A percentile compares a stretch with the other conserved stretches of the same genome.
These are phyloP conservation scores for Saccharomycopsis schoenii DNA, from an alignment of 805 yeast species.

Conservation along the genomic window DNA sequence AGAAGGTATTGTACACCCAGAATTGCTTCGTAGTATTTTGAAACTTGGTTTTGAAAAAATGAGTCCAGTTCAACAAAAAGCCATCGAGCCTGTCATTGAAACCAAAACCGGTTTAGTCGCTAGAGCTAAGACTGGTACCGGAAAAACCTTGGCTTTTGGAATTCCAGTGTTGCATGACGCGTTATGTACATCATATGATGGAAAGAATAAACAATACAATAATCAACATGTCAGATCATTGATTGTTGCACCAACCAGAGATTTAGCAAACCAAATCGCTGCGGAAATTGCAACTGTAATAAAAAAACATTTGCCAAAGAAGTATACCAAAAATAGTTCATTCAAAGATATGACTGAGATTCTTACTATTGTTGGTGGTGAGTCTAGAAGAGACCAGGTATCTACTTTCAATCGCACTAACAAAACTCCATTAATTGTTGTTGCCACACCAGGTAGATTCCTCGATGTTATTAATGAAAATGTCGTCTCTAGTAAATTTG, in stretches of 20 bases:
- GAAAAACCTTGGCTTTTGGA: constrained; percentile 85
- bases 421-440: constrained; percentile 49
- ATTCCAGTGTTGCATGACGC: constrained; percentile 61
- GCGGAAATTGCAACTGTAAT: constrained; percentile 9
- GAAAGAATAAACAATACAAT: constrained; percentile 22
- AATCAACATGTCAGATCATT: constrained; percentile 44
- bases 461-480: constrained; percentile 46
- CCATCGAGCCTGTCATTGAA: constrained; percentile 47
- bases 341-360: constrained; percentile 25
- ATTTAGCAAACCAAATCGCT: constrained; percentile 43
- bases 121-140: constrained; percentile 92
- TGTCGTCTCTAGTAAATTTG: constrained; percentile 31
- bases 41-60: constrained; percentile 23
- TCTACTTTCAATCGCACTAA: constrained; percentile 24
- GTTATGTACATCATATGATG: constrained; percentile 29
- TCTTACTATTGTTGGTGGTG: constrained; percentile 62
- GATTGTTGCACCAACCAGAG: constrained; percentile 84
- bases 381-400: constrained; percentile 31
- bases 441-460: constrained; percentile 87
- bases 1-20: constrained; percentile 3
- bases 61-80: constrained; percentile 60
- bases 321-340: neutral
- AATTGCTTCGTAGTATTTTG: constrained; percentile 2
- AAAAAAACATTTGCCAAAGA: neutral
- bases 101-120: constrained; percentile 59